Percentiles rank a stretch among this genome's conserved stretches.
Evolutionary conservation across 176 grass and related monocot genomes (phyloP).

Genomic region (Rhynchospora breviuscula): DNA sequence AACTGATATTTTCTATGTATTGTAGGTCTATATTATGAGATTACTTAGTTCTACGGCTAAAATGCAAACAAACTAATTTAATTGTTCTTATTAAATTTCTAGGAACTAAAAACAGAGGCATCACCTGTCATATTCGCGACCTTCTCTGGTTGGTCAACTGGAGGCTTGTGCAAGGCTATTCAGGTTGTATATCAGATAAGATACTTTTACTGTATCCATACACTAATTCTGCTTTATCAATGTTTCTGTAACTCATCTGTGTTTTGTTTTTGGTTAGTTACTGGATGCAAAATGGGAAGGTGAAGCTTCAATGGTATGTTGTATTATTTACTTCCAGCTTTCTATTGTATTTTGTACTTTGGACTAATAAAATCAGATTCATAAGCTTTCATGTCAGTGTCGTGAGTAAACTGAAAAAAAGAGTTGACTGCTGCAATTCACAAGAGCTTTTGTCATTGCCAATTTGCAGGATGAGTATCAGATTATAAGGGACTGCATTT

Average conservation of each 20-base stretch:
- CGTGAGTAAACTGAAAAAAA: not conserved
- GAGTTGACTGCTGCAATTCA: not conserved
- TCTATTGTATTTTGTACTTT: constrained; percentile 3
- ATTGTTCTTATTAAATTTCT: constrained; percentile 31
- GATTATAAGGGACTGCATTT: constrained; percentile 71
- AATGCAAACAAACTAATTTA: not conserved
- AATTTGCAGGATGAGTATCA: constrained; percentile 57
- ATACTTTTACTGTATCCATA: constrained; percentile 6
- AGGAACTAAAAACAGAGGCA: constrained; percentile 66
- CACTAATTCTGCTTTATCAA: constrained; percentile 22
- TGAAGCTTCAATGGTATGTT: constrained; percentile 53
- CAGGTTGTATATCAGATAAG: constrained; percentile 48
- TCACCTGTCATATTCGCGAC: constrained; percentile 60
- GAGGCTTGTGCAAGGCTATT: constrained; percentile 88
- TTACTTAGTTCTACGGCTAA: not conserved
- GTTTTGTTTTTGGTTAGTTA: constrained; percentile 37
- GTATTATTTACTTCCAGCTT: constrained; percentile 27
- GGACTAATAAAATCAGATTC: not conserved
- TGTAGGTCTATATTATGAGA: not conserved
- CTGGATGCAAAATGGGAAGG: constrained; percentile 72
- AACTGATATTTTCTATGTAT: not conserved
- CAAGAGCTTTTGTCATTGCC: not conserved
- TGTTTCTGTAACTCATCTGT: not conserved
- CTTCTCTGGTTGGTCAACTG: constrained; percentile 83
- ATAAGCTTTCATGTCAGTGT: constrained; percentile 16